phyloP scores from a whole-genome alignment of 2,329 filamentous ascomycete genomes.

The Venturia asperata region DNA sequence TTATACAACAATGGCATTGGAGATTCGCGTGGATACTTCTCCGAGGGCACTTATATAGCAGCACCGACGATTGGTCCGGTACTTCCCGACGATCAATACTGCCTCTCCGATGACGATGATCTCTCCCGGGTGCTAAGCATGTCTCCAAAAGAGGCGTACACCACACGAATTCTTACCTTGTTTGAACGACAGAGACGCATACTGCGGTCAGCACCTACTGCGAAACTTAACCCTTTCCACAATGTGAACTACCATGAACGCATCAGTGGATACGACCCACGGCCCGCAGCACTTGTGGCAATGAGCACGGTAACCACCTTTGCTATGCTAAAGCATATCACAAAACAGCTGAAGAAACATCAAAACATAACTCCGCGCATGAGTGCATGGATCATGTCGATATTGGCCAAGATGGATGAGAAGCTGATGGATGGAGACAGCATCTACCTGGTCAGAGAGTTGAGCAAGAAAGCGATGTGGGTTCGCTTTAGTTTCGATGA shows the following conservation, averaged over 20 bases:
- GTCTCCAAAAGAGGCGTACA: constrained; percentile 58
- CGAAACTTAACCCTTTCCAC: neutral
- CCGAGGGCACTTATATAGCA: constrained; percentile 73
- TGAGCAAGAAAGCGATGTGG: constrained; percentile 68
- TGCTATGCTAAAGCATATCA: constrained; percentile 9
- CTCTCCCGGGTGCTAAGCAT: constrained; percentile 23
- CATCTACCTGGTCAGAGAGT: constrained; percentile 66
- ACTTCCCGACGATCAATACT: constrained; percentile 1
- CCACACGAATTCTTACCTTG: constrained; percentile 55
- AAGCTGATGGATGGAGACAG: constrained; percentile 71
- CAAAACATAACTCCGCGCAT: constrained; percentile 55
- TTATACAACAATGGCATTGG: constrained; percentile 39
- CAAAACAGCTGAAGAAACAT: constrained; percentile 27
- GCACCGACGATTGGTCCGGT: constrained; percentile 38
- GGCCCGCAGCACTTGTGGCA: neutral
- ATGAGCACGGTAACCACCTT: constrained; percentile 1
- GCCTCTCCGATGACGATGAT: constrained; percentile 23
- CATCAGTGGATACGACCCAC: neutral
- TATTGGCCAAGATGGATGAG: constrained; percentile 66
- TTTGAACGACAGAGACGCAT: constrained; percentile 59
- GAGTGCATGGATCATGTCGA: constrained; percentile 78
- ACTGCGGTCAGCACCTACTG: constrained; percentile 47
- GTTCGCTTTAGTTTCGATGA: constrained; percentile 50
- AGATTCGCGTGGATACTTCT: constrained; percentile 59
- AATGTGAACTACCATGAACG: neutral